Percentiles rank a stretch among this genome's conserved stretches.
Conservation (phyloP, 768 basidiomycete species). For the Tylopilus plumbeoviolaceoides region DNA sequence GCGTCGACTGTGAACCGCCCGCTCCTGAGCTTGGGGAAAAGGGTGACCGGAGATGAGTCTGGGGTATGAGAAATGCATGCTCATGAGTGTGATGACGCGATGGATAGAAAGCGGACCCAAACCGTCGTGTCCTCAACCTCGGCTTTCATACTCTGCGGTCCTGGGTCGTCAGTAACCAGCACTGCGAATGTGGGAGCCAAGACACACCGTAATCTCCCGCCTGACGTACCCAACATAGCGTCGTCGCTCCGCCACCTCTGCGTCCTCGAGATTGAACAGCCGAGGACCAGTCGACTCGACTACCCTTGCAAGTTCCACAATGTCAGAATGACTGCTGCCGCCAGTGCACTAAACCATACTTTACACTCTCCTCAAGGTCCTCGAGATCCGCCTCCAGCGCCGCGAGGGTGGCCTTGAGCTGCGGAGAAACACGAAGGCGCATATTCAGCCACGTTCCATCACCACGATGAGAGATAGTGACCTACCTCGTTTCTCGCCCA, state of each 20-base stretch:
- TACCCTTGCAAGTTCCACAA: constrained; percentile 46
- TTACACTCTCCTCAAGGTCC: constrained; percentile 92
- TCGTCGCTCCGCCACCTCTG: constrained; percentile 71
- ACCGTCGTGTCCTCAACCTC: constrained; percentile 42
- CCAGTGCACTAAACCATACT: constrained; percentile 41
- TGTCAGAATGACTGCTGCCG: background rate
- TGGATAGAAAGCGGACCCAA: background rate
- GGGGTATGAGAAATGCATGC: background rate
- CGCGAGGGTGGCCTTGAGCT: constrained; percentile 76
- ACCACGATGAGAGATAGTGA: background rate
- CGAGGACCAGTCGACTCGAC: constrained; percentile 84
- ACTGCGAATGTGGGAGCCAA: background rate
- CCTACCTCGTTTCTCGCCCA: constrained; percentile 77
- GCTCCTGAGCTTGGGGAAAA: constrained; percentile 13
- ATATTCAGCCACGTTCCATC: background rate
- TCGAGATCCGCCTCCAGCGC: constrained; percentile 84
- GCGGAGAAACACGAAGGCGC: background rate
- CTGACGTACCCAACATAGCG: constrained; percentile 74
- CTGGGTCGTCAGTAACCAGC: constrained; percentile 34
- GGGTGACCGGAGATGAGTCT: constrained; percentile 16
- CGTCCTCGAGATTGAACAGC: constrained; percentile 75
- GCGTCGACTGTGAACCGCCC: constrained; percentile 15
- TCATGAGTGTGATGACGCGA: background rate
- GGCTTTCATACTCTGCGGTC: constrained; percentile 65
- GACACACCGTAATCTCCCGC: constrained; percentile 72